phyloP scores from a whole-genome alignment of 495 filamentous ascomycete species.

The Penicillium bialowiezense region DNA sequence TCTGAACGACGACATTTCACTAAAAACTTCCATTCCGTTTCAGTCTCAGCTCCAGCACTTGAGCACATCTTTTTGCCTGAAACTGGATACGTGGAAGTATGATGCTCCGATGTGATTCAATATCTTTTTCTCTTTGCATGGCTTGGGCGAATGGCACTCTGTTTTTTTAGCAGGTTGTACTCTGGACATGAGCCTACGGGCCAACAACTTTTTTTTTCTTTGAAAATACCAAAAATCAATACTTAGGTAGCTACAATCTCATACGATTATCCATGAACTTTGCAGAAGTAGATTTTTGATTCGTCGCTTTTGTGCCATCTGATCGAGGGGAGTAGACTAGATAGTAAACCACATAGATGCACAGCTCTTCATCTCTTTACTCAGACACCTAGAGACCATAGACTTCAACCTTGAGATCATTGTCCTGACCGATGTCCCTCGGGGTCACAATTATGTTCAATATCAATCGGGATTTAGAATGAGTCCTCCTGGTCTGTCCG shows the following conservation, averaged over 20 bases:
- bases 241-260: background rate
- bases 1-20: background rate
- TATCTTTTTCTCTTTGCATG: conserved; percentile 31
- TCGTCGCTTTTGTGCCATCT: too few species aligned
- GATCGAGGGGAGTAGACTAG: too few species aligned
- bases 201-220: conserved; percentile 19
- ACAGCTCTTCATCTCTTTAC: too few species aligned
- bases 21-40: background rate
- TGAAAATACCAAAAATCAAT: conserved; percentile 19
- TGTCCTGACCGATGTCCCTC: too few species aligned
- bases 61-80: background rate
- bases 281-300: too few species aligned
- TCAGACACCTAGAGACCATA: too few species aligned
- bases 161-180: conserved; percentile 19
- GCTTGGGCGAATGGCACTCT: conserved; percentile 36
- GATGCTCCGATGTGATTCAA: conserved; percentile 11
- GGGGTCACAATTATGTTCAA: too few species aligned
- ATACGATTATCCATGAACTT: too few species aligned
- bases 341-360: too few species aligned
- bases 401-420: too few species aligned
- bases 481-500: too few species aligned
- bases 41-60: conserved; percentile 3
- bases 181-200: conserved; percentile 25
- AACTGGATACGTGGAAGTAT: conserved; percentile 2
- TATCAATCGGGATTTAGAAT: too few species aligned